Evolutionary conservation across 257 asterid genomes (phyloP).

Genomic region (Verbena officinalis): DNA sequence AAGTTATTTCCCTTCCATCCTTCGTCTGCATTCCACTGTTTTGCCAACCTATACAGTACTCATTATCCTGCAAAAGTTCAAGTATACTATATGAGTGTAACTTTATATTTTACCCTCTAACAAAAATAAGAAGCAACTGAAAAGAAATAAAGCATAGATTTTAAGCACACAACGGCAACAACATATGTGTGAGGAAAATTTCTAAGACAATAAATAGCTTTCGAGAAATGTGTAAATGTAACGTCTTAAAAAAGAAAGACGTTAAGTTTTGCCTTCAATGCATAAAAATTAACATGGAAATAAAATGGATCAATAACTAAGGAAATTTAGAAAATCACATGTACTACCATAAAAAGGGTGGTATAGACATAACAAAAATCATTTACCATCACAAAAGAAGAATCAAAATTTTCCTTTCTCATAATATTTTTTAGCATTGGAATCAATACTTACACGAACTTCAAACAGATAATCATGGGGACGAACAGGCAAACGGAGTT

Average conservation of each 20-base stretch:
- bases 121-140: neutral
- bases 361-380: neutral
- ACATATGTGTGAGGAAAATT: too few relatives aligned
- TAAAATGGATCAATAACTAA: neutral
- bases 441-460: conserved; percentile 50
- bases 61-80: conserved; percentile 48
- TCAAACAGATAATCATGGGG: conserved; percentile 81
- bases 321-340: neutral
- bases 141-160: neutral
- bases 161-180: neutral
- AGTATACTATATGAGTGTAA: neutral
- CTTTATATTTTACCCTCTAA: neutral
- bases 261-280: too few relatives aligned
- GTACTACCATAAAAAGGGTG: neutral
- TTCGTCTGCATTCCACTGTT: conserved; percentile 53
- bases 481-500: conserved; percentile 67
- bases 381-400: neutral
- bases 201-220: neutral
- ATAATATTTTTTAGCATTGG: neutral
- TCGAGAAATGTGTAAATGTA: neutral
- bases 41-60: conserved; percentile 80
- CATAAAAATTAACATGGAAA: too few relatives aligned
- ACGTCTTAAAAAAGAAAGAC: neutral
- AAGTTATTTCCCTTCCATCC: conserved; percentile 60
- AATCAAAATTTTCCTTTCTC: neutral